Evolutionary conservation across 192 early-diverging fungal genomes (phyloP).

Genomic region (Backusella australiensis): DNA sequence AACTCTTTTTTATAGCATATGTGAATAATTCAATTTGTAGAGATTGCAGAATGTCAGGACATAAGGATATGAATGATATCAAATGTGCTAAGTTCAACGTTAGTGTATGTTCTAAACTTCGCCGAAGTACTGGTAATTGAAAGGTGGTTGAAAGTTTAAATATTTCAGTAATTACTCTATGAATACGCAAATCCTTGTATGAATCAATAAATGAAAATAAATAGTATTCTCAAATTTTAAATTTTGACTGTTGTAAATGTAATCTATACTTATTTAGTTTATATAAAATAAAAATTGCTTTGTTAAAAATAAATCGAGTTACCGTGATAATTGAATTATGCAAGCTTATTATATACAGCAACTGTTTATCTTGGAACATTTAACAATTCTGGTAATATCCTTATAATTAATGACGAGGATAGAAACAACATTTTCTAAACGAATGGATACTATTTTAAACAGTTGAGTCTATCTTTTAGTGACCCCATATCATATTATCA

Average conservation of each 20-base stretch:
- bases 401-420: too few species aligned
- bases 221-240: not conserved
- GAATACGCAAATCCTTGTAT: not conserved
- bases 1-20: not conserved
- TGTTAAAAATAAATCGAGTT: not conserved
- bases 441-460: too few species aligned
- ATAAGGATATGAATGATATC: not conserved
- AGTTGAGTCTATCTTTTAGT: too few species aligned
- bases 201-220: not conserved
- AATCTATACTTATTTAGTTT: too few species aligned
- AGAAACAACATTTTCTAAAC: too few species aligned
- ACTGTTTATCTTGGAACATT: too few species aligned
- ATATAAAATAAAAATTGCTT: not conserved
- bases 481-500: too few species aligned
- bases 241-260: not conserved
- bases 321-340: too few species aligned
- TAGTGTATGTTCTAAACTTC: not conserved
- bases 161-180: not conserved
- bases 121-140: not conserved
- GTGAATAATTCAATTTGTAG: not conserved
- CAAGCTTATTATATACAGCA: too few species aligned
- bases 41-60: not conserved
- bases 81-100: not conserved
- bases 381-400: too few species aligned
- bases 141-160: not conserved